These are phyloP conservation scores for Perkinsus olseni DNA, from an alignment of 169 alveolate genomes.

Conservation along the genomic window DNA sequence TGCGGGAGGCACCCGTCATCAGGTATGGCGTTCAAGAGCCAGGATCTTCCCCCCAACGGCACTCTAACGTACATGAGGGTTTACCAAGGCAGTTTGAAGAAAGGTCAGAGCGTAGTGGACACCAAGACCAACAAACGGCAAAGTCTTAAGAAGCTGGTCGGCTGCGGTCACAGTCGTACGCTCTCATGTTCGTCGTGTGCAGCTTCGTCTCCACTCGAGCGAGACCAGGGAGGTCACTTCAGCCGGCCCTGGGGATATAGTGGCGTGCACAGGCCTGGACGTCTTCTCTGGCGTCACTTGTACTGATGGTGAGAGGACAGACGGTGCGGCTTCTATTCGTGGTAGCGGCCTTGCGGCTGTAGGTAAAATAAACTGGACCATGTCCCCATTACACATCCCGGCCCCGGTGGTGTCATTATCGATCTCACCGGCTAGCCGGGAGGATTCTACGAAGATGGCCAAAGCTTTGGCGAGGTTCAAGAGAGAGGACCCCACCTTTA, in stretches of 20 bases:
- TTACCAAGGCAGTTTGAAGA: slow-evolving; percentile 75
- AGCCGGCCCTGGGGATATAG: slow-evolving; percentile 90
- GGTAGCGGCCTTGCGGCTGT: too few species aligned
- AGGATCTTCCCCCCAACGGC: slow-evolving; percentile 59
- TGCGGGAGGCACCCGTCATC: background rate
- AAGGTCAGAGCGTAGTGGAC: slow-evolving; percentile 58
- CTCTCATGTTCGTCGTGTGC: background rate
- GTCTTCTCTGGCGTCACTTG: slow-evolving; percentile 84
- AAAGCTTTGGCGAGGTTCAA: slow-evolving; percentile 78
- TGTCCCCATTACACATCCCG: slow-evolving; percentile 79
- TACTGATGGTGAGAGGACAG: slow-evolving; percentile 54
- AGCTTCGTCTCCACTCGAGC: slow-evolving; percentile 83
- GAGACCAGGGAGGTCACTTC: slow-evolving; percentile 76
- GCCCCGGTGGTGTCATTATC: slow-evolving; percentile 86
- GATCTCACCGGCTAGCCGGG: slow-evolving; percentile 56
- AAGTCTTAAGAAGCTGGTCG: slow-evolving; percentile 35
- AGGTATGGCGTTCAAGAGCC: slow-evolving; percentile 14
- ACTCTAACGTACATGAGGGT: slow-evolving; percentile 80
- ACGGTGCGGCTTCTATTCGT: background rate
- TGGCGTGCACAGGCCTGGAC: slow-evolving; percentile 86
- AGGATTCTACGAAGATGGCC: slow-evolving; percentile 52
- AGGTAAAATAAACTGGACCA: slow-evolving; percentile 51
- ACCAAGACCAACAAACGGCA: slow-evolving; percentile 54
- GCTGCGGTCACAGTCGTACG: background rate
- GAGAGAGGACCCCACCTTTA: slow-evolving; percentile 91